Evolutionary conservation across 495 filamentous ascomycete species (phyloP), one percentile per base, ranked within the genome.

Genomic region (Xylaria curta): DNA sequence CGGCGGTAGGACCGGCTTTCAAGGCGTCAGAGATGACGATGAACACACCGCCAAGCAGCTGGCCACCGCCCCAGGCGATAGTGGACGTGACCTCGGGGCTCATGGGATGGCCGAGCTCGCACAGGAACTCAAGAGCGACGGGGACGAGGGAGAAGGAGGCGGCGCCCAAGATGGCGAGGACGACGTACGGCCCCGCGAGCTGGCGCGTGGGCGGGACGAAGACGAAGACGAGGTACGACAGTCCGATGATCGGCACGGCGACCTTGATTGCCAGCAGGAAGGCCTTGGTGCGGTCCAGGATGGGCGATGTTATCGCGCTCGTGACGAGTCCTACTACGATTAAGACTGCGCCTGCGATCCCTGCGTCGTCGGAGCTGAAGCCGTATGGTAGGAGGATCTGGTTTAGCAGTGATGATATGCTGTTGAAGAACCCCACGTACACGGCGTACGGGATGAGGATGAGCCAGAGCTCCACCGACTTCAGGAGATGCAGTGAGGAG

Each of bases 391-490:
- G 81, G 68, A 98, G 88, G 80, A 98, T 92, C 78, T 97, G 94
- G 84, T 94, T 97, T 1, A 98, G 85, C 5, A 98, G 89, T 17
- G 93, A 92, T 60, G 95, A 97, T 76, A 94, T 82, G 79, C 90
- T 90, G 85, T 97, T 98, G 88, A 99, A 99, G 84, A 95, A 91
- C 54, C 91, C 93, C 72, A 98, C 93, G 82, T 95, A 97, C 78
- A 95, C 79, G 60, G 88, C 81, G 82, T 95, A 99, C 64, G 93
- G 89, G 71, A 93, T 71, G 47, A 93, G 79, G 76, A 97, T 82
- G 68, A 95, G 85, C 86, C 89, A 95, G 84, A 97, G 94, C 76
- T 93, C 89, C 33, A 84, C 76, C 26, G 85, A 89, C 36, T 71
- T 73, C 42, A 89, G 81, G 66, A 89, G 77, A 62, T 79, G 66